Base-by-base conservation (phyloP, 2,329 filamentous ascomycete genomes). In the Aspergillus pseudoviridinutans region DNA sequence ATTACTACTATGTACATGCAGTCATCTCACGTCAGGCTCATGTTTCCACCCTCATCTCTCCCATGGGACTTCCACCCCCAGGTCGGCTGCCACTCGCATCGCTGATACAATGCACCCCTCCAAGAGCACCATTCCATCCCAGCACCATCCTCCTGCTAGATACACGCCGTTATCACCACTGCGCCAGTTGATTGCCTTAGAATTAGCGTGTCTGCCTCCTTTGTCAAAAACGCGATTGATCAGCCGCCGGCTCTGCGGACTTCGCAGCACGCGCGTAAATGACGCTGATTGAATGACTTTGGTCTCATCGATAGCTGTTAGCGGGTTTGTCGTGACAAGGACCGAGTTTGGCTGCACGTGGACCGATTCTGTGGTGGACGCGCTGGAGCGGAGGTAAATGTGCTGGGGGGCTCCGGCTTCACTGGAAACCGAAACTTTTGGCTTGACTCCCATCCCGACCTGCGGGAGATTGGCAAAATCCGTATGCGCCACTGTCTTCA, bases 91-190 rank as follows among this genome's bases (percentile, higher is more conserved):
- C 49, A 86, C 75, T 35, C 78, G 75, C 77, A 83, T 82, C 1
- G 84, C 83, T 7, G 83, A 86, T 2, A 83, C 76, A 3, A 86
- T 74, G 55, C 84, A 87, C 1, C 84, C 84, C 66, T 86, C 84
- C 3, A 87, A 68, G 17, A 87, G 62, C 1, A 87, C 83, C 83
- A 87, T 83, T 2, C 84, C 84, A 66, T 87, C 84, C 84, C 84
- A 86, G 62, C 83, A 87, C 84, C 84, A 87, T 0, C 82, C 81
- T 5, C 84, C 84, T 0, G 78, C 76, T 12, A 86, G 64, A 77
- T 79, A 86, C 0, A 87, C 79, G 44, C 79, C 76, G 7, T 78
- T 76, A 51, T 83, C 73, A 0, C 83, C 83, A 57, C 83, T 86
- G 7, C 68, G 74, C 82, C 83, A 10, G 51, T 54, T 49, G 32